A percentile compares a stretch with the other conserved stretches of the same genome.
Conservation (phyloP, 2,329 filamentous ascomycete genomes). For the Niveomyces coronatus region DNA sequence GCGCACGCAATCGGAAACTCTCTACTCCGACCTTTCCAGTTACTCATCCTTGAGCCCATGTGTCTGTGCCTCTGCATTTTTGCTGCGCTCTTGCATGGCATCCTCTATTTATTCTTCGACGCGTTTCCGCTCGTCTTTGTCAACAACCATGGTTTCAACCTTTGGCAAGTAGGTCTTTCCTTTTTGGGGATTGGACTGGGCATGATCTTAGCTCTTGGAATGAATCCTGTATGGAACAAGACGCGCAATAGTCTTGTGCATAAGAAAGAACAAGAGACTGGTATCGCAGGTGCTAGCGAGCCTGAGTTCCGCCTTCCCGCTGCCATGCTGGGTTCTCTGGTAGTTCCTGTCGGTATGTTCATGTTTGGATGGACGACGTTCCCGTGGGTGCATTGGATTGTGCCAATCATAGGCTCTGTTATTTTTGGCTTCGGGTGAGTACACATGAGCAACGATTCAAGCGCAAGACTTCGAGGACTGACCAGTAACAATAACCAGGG, state of each 20-base stretch:
- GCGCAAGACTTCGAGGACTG: neutral
- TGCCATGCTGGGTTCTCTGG: constrained; percentile 59
- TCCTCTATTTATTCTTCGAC: constrained; percentile 85
- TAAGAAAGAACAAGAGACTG: constrained; percentile 39
- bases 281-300: constrained; percentile 51
- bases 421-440: constrained; percentile 64
- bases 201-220: constrained; percentile 52
- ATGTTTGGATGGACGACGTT: constrained; percentile 84
- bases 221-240: constrained; percentile 56
- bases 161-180: constrained; percentile 70
- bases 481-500: constrained; percentile 33
- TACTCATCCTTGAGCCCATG: constrained; percentile 78
- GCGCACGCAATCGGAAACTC: constrained; percentile 46
- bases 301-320: constrained; percentile 80
- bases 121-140: constrained; percentile 75
- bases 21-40: constrained; percentile 62
- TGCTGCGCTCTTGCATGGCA: constrained; percentile 74
- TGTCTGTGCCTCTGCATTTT: constrained; percentile 71
- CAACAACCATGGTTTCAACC: constrained; percentile 61
- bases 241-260: constrained; percentile 48
- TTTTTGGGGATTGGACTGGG: constrained; percentile 65
- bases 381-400: constrained; percentile 62
- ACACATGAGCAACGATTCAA: too few relatives aligned
- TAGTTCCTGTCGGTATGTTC: constrained; percentile 76
- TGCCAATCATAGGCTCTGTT: constrained; percentile 60